phyloP scores from a whole-genome alignment of 2,329 filamentous ascomycete genomes.

The Macrophomina pseudophaseolina region DNA sequence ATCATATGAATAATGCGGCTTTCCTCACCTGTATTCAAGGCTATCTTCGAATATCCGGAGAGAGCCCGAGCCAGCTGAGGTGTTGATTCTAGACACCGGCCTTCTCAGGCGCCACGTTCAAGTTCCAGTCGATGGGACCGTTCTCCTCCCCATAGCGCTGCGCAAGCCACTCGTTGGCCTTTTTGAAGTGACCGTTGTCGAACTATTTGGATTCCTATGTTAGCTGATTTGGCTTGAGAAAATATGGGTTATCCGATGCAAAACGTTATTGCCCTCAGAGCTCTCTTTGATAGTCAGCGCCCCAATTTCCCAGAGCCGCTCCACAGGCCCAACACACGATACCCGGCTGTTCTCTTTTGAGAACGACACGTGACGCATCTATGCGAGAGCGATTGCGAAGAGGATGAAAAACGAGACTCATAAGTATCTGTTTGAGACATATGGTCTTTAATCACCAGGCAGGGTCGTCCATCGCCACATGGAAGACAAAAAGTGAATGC shows the following conservation, averaged over 20 bases:
- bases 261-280: conserved; percentile 14
- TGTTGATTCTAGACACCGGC: conserved; percentile 29
- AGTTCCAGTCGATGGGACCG: conserved; percentile 83
- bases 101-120: conserved; percentile 55
- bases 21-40: not conserved
- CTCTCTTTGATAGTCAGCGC: conserved; percentile 21
- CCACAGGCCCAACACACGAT: conserved; percentile 27
- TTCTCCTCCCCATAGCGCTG: conserved; percentile 74
- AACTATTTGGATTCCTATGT: conserved; percentile 51
- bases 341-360: not conserved
- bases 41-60: not conserved
- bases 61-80: too few relatives aligned
- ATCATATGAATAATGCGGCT: too few relatives aligned
- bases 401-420: not conserved
- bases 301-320: not conserved
- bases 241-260: too few relatives aligned
- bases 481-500: not conserved
- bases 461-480: not conserved
- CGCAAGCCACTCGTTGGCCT: conserved; percentile 84
- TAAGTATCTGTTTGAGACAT: conserved; percentile 21
- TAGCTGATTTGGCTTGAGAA: not conserved
- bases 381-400: not conserved
- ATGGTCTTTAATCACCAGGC: conserved; percentile 13
- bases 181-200: conserved; percentile 79
- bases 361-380: not conserved